These are phyloP conservation scores for Lachnellula subtilissima DNA, from an alignment of 2,329 filamentous ascomycete genomes.

Conservation along the genomic window DNA sequence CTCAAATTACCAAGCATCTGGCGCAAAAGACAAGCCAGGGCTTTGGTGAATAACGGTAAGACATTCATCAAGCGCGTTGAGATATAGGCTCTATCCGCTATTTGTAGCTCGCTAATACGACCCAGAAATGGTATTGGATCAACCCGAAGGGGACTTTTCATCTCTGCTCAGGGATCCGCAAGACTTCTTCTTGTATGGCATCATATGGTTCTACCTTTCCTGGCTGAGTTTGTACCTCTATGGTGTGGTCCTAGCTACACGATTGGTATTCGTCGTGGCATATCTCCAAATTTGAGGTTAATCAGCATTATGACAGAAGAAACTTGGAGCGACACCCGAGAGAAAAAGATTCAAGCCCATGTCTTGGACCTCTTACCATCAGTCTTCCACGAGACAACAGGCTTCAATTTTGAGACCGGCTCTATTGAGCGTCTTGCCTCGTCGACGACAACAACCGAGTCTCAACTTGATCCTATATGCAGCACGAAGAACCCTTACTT, in stretches of 20 bases:
- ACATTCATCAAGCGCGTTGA: not conserved
- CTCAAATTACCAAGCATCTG: not conserved
- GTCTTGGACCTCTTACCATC: not conserved
- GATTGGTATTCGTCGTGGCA: not conserved
- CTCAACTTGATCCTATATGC: not conserved
- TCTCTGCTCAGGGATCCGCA: not conserved
- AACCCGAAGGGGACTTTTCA: not conserved
- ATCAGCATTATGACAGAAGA: not conserved
- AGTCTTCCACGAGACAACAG: not conserved
- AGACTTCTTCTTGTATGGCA: not conserved
- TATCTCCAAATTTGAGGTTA: not conserved
- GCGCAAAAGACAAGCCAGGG: not conserved
- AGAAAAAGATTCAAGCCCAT: not conserved
- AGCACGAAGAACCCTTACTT: not conserved
- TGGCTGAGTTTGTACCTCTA: not conserved
- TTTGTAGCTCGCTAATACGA: not conserved
- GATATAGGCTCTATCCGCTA: not conserved
- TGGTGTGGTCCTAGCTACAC: not conserved
- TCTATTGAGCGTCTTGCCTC: not conserved
- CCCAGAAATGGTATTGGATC: not conserved
- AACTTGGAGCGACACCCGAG: not conserved
- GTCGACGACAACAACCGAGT: not conserved
- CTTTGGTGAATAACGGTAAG: not conserved
- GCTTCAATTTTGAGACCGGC: not conserved
- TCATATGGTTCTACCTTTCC: not conserved